Evolutionary conservation across 495 filamentous ascomycete genomes (phyloP), one percentile per base, ranked within the genome.

Genomic region (Aspergillus cavernicola): DNA sequence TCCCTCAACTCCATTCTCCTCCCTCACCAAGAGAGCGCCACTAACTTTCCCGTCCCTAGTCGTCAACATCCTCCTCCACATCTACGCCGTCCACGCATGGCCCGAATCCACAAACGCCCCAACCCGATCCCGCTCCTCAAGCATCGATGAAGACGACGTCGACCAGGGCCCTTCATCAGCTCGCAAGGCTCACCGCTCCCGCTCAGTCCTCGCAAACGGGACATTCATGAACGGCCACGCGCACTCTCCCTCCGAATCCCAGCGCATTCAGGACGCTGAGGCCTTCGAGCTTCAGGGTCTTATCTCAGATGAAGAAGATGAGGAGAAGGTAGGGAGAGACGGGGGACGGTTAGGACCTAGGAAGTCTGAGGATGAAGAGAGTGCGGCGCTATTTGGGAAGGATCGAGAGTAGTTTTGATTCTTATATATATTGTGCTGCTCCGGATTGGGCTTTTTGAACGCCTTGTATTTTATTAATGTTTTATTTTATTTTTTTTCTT

Each of bases 221-320:
- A 26, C 19, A 12, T 28, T 28, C 24, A 54, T 67, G 50, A 90
- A 88, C 65, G 87, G 85, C 23, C 81, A 84, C 58, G 67, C 72
- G 2, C 67, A 63, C 61, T 64, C 64, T 37, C 35, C 69, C 75
- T 62, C 70, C 56, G 71, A 82, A 57, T 57, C 72, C 58, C 70
- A 80, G 80, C 74, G 66, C 20, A 70, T 78, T 39, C 68, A 70
- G 13, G 93, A 97, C 65, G 92, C 88, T 0, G 86, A 95, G 66
- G 88, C 92, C 54, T 97, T 95, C 64, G 92, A 96, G 68, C 75
- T 97, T 0, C 88, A 92, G 46, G 92, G 90, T 0, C 71, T 98
- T 22, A 93, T 97, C 60, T 92, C 85, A 32, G 92, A 96, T 39
- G 88, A 92, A 16, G 75, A 77, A 35, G 71, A 74, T 19, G 72